Conservation (phyloP, 805 yeast species). For the Metschnikowia orientalis region DNA sequence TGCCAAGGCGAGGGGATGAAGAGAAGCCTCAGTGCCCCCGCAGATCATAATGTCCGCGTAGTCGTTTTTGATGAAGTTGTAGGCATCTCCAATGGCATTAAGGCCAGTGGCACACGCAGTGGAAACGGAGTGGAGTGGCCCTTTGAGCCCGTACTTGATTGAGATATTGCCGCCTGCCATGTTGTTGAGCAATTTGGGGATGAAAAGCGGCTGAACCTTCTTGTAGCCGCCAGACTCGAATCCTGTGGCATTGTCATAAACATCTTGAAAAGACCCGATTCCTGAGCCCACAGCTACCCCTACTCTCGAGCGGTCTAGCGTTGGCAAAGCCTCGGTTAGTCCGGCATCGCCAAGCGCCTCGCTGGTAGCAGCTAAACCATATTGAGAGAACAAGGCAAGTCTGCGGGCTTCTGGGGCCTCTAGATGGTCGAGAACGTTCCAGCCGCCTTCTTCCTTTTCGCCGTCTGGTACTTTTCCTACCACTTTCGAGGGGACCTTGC, state of each 20-base stretch:
- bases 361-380: conserved; percentile 68
- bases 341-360: conserved; percentile 75
- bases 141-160: conserved; percentile 68
- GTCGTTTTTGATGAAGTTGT: conserved; percentile 70
- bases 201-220: conserved; percentile 77
- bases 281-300: conserved; percentile 94
- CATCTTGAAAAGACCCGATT: conserved; percentile 79
- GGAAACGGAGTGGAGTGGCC: conserved; percentile 83
- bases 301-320: conserved; percentile 26
- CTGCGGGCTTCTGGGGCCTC: conserved; percentile 49
- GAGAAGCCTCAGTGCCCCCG: conserved; percentile 88
- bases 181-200: conserved; percentile 78
- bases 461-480: conserved; percentile 72
- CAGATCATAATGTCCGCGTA: conserved; percentile 85
- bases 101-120: conserved; percentile 98
- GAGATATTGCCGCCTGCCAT: conserved; percentile 95
- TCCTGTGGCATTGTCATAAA: conserved; percentile 56
- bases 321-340: conserved; percentile 37
- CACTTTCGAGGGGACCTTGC: conserved; percentile 61
- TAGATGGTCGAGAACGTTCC: conserved; percentile 51
- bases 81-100: conserved; percentile 91
- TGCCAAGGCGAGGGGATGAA: conserved; percentile 81
- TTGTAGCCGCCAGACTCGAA: conserved; percentile 48
- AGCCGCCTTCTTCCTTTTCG: conserved; percentile 38
- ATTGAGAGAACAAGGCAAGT: conserved; percentile 69